Percentiles rank a stretch among this genome's conserved stretches.
Evolutionary conservation across 2,329 filamentous ascomycete species (phyloP).

Genomic region (Epichloe amarillans): DNA sequence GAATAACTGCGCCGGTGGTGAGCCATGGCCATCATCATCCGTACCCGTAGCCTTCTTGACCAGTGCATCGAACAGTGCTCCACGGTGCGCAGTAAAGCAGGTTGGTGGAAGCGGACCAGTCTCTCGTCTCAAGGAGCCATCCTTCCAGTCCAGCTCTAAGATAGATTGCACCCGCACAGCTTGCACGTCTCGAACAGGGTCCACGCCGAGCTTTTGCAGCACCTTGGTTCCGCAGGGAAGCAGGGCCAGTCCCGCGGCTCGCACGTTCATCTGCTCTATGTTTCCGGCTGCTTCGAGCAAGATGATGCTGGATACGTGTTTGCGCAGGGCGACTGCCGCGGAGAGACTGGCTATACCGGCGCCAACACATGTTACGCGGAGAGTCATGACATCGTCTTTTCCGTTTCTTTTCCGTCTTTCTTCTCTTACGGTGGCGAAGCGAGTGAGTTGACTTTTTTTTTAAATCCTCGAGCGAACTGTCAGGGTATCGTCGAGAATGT

Average conservation of each 20-base stretch:
- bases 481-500: too few relatives aligned
- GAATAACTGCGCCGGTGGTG: neutral
- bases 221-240: neutral
- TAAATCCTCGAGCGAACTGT: too few relatives aligned
- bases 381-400: neutral
- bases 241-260: neutral
- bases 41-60: neutral
- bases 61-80: neutral
- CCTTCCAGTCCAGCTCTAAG: neutral
- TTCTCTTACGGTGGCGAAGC: neutral
- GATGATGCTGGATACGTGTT: neutral
- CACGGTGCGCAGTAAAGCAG: neutral
- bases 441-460: neutral
- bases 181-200: neutral
- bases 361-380: neutral
- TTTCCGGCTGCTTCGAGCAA: neutral
- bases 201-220: neutral
- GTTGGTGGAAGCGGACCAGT: neutral
- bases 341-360: neutral
- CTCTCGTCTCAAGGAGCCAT: neutral
- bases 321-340: neutral
- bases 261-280: neutral
- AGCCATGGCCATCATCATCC: neutral
- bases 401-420: neutral
- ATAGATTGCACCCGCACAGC: neutral